A percentile compares a stretch with the other conserved stretches of the same genome.
Evolutionary conservation across 805 yeast genomes (phyloP).

Genomic region (Saccharomycopsis synnaedendra): DNA sequence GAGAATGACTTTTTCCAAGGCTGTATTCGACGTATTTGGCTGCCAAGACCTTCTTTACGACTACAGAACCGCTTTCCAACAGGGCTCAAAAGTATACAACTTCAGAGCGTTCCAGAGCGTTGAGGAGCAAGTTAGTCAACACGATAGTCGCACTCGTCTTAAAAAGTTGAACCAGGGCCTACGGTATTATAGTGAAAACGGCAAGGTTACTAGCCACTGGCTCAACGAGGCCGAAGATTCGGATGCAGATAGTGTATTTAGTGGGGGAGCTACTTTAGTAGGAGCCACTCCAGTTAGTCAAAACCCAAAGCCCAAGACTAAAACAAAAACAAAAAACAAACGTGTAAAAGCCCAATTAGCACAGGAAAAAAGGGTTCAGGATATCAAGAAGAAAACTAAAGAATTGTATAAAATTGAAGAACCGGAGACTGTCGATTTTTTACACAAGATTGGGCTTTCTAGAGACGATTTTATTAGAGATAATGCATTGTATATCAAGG

Average conservation of each 20-base stretch:
- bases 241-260: background rate
- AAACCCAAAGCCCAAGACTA: background rate
- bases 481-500: conserved; percentile 25
- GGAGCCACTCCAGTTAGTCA: background rate
- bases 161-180: conserved; percentile 74
- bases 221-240: conserved; percentile 22
- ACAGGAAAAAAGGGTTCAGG: conserved; percentile 9
- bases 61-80: conserved; percentile 51
- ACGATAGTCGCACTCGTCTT: conserved; percentile 49
- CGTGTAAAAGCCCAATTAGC: conserved; percentile 10
- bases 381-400: conserved; percentile 9
- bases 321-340: conserved; percentile 1
- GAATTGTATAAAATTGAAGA: conserved; percentile 6
- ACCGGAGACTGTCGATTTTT: background rate
- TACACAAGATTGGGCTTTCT: conserved; percentile 4
- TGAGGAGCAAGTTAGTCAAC: conserved; percentile 47
- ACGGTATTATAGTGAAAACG: conserved; percentile 47
- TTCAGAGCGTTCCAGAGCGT: conserved; percentile 77
- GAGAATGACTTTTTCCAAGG: conserved; percentile 46
- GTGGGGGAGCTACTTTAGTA: background rate
- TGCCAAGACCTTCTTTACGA: conserved; percentile 71
- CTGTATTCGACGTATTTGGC: conserved; percentile 69
- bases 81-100: conserved; percentile 63
- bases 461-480: conserved; percentile 25
- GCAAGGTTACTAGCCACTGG: conserved; percentile 83